Percentiles rank a stretch among this genome's conserved stretches.
Conservation (phyloP, 2,329 filamentous ascomycete species). For the Xylaria sp. region DNA sequence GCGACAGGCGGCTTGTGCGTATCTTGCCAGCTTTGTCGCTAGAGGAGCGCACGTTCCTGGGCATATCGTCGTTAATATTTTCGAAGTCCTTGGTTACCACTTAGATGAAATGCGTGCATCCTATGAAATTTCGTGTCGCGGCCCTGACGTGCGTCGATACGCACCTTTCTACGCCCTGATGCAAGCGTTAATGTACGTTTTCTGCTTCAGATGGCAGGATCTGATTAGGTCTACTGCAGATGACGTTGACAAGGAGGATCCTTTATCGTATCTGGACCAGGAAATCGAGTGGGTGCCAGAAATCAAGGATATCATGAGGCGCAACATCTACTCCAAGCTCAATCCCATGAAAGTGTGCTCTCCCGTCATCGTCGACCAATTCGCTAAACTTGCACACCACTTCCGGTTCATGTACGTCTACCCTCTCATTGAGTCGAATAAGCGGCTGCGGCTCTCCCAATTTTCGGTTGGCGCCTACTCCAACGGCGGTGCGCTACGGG, state of each 20-base stretch:
- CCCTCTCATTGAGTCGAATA: constrained; percentile 89
- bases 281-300: constrained; percentile 82
- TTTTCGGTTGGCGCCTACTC: constrained; percentile 69
- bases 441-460: constrained; percentile 82
- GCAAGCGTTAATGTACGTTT: constrained; percentile 93
- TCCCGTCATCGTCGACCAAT: constrained; percentile 88
- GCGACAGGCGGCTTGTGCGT: constrained; percentile 87
- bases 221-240: constrained; percentile 74
- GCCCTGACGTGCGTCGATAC: constrained; percentile 86
- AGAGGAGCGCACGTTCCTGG: constrained; percentile 84
- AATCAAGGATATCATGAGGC: constrained; percentile 77
- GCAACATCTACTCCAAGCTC: constrained; percentile 85
- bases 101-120: constrained; percentile 78
- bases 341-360: constrained; percentile 97
- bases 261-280: constrained; percentile 69
- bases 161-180: constrained; percentile 86
- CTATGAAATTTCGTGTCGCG: constrained; percentile 79
- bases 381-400: constrained; percentile 86
- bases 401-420: constrained; percentile 91
- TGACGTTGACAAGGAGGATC: constrained; percentile 70
- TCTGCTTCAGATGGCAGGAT: constrained; percentile 98
- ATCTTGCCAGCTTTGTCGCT: constrained; percentile 93
- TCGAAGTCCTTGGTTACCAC: constrained; percentile 80
- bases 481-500: constrained; percentile 65
- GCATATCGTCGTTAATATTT: constrained; percentile 82